These are phyloP conservation scores for Alectoria sarmentosa DNA, from an alignment of 495 filamentous ascomycete genomes.

Conservation along the genomic window DNA sequence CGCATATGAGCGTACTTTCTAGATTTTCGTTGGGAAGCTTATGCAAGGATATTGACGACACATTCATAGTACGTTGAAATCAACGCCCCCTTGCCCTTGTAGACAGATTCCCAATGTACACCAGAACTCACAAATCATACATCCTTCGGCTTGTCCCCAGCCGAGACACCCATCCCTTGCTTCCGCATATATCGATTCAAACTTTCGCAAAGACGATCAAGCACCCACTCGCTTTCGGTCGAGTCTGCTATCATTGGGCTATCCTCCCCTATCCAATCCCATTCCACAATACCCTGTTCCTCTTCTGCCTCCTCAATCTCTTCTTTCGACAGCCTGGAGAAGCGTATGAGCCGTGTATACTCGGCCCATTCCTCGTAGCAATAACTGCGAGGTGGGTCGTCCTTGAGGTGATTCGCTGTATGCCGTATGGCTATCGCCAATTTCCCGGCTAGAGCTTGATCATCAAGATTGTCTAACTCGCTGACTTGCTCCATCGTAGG, in stretches of 20 bases:
- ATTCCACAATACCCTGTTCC: constrained; percentile 50
- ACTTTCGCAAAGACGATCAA: constrained; percentile 53
- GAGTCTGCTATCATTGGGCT: constrained; percentile 51
- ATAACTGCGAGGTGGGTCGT: constrained; percentile 41
- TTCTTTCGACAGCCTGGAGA: constrained; percentile 38
- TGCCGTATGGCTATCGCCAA: constrained; percentile 49
- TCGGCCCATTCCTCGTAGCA: constrained; percentile 60
- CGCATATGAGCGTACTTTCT: background rate
- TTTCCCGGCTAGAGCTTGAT: constrained; percentile 41
- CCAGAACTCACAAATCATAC: background rate
- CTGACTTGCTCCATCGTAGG: constrained; percentile 44
- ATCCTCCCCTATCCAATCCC: constrained; percentile 63
- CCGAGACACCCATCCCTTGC: constrained; percentile 2
- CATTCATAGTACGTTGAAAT: background rate
- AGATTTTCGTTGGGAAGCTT: background rate
- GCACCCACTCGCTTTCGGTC: constrained; percentile 53
- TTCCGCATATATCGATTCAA: constrained; percentile 46
- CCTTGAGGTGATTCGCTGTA: constrained; percentile 41
- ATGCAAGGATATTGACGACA: background rate
- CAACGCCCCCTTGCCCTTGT: background rate
- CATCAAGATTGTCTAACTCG: constrained; percentile 30
- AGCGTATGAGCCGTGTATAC: constrained; percentile 53
- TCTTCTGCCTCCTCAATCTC: constrained; percentile 41
- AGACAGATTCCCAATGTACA: too few relatives aligned
- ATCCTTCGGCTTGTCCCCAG: background rate